These are phyloP conservation scores for Thelephora terrestris DNA, from an alignment of 1,284 basidiomycete genomes.

Conservation along the genomic window DNA sequence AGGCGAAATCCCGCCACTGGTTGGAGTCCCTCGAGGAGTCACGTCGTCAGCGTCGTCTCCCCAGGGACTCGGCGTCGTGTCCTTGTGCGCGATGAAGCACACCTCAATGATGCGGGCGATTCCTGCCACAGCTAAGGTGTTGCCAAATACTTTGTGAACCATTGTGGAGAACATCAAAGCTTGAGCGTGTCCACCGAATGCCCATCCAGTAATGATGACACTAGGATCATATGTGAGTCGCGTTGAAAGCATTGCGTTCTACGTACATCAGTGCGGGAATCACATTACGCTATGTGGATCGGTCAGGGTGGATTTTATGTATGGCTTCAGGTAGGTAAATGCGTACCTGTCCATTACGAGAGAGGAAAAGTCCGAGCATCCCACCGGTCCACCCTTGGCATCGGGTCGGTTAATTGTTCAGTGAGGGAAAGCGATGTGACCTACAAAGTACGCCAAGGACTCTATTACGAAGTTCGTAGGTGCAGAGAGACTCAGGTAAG, in stretches of 20 bases:
- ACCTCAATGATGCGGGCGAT: constrained; percentile 78
- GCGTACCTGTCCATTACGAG: constrained; percentile 65
- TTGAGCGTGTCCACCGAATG: constrained; percentile 88
- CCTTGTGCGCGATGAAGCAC: constrained; percentile 56
- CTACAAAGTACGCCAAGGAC: constrained; percentile 32
- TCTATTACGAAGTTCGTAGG: constrained; percentile 16
- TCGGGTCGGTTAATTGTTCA: background rate
- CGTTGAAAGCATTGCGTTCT: constrained; percentile 2
- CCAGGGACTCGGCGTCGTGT: constrained; percentile 19
- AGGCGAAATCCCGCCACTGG: constrained; percentile 19
- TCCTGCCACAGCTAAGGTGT: constrained; percentile 82
- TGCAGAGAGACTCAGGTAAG: background rate
- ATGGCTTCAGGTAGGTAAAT: background rate
- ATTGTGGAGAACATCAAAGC: constrained; percentile 76
- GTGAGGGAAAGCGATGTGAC: constrained; percentile 13
- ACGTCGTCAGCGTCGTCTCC: constrained; percentile 44
- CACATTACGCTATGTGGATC: constrained; percentile 50
- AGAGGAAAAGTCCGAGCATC: constrained; percentile 77
- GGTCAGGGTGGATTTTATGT: background rate
- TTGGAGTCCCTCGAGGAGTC: constrained; percentile 10
- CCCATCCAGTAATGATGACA: constrained; percentile 88
- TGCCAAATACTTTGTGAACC: constrained; percentile 80
- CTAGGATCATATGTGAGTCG: constrained; percentile 26
- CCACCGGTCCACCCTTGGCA: constrained; percentile 83
- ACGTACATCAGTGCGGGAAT: constrained; percentile 76